A percentile compares a stretch with the other conserved stretches of the same genome.
These are phyloP conservation scores for Lophiotrema nucula DNA, from an alignment of 495 filamentous ascomycete genomes.

Conservation along the genomic window DNA sequence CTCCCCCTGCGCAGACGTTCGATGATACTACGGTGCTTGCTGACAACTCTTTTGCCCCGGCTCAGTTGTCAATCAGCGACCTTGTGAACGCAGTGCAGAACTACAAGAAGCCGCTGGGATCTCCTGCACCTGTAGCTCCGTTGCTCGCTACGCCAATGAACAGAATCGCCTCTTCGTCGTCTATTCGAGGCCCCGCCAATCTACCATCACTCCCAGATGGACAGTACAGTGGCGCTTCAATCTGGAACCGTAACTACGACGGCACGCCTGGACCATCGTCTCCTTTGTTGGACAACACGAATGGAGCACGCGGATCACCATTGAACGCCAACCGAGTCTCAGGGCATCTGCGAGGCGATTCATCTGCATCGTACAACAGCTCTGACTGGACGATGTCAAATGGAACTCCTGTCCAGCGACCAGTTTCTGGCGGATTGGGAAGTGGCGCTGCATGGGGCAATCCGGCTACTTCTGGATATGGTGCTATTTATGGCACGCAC, in stretches of 20 bases:
- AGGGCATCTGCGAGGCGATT: slow-evolving; percentile 29
- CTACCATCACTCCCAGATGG: slow-evolving; percentile 30
- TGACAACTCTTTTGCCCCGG: slow-evolving; percentile 22
- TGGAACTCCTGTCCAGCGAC: slow-evolving; percentile 7
- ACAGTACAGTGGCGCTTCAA: slow-evolving; percentile 22
- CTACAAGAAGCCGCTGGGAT: slow-evolving; percentile 17
- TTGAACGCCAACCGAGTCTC: slow-evolving; percentile 7
- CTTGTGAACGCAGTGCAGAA: slow-evolving; percentile 29
- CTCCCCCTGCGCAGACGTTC: slow-evolving; percentile 40
- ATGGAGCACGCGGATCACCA: slow-evolving; percentile 10
- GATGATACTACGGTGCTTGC: slow-evolving; percentile 27
- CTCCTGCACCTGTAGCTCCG: slow-evolving; percentile 4
- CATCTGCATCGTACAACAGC: slow-evolving; percentile 18
- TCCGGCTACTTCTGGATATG: slow-evolving; percentile 5
- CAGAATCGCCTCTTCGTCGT: slow-evolving; percentile 23
- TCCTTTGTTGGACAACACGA: slow-evolving; percentile 11
- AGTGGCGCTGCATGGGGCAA: slow-evolving; percentile 28
- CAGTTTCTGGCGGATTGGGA: slow-evolving; percentile 16
- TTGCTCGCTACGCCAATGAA: slow-evolving; percentile 22
- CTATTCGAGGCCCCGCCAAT: slow-evolving; percentile 23
- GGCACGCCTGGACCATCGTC: slow-evolving; percentile 28
- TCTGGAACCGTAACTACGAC: slow-evolving; percentile 30
- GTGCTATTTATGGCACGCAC: slow-evolving; percentile 21
- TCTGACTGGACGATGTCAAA: slow-evolving; percentile 11
- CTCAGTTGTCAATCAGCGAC: slow-evolving; percentile 18